Conservation (phyloP, 805 yeast species). For the Blastobotrys attinorum region DNA sequence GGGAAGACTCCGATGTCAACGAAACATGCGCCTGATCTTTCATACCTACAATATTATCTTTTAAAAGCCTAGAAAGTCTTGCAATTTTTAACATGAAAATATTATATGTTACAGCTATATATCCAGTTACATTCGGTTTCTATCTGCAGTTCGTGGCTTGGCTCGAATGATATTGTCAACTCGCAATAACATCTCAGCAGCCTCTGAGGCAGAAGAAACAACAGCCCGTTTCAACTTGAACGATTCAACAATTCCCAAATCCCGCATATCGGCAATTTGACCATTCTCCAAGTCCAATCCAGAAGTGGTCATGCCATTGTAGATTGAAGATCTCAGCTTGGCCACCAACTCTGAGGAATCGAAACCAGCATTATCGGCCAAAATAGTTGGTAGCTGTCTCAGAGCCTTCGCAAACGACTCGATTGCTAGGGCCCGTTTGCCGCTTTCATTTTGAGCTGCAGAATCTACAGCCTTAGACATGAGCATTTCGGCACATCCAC, state of each 20-base stretch:
- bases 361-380: slow-evolving; percentile 95
- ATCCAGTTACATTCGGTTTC: slow-evolving; percentile 26
- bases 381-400: slow-evolving; percentile 88
- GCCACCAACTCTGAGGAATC: slow-evolving; percentile 91
- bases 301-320: slow-evolving; percentile 84
- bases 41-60: too few relatives aligned
- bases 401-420: slow-evolving; percentile 92
- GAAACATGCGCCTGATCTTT: too few relatives aligned
- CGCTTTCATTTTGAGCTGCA: slow-evolving; percentile 83
- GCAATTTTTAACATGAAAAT: too few relatives aligned
- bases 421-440: slow-evolving; percentile 88
- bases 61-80: too few relatives aligned
- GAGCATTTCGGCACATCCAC: slow-evolving; percentile 91
- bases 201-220: slow-evolving; percentile 94
- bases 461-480: slow-evolving; percentile 97
- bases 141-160: slow-evolving; percentile 92
- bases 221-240: slow-evolving; percentile 90
- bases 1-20: too few relatives aligned
- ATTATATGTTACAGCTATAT: too few relatives aligned
- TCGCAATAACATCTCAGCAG: slow-evolving; percentile 89
- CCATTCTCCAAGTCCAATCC: slow-evolving; percentile 88
- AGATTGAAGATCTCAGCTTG: slow-evolving; percentile 80
- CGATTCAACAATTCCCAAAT: slow-evolving; percentile 85
- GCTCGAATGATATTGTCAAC: slow-evolving; percentile 97
- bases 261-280: slow-evolving; percentile 86